Percentiles rank a stretch among this genome's conserved stretches.
phyloP scores from a whole-genome alignment of 2,329 filamentous ascomycete genomes.

The Geosmithia putterillii region DNA sequence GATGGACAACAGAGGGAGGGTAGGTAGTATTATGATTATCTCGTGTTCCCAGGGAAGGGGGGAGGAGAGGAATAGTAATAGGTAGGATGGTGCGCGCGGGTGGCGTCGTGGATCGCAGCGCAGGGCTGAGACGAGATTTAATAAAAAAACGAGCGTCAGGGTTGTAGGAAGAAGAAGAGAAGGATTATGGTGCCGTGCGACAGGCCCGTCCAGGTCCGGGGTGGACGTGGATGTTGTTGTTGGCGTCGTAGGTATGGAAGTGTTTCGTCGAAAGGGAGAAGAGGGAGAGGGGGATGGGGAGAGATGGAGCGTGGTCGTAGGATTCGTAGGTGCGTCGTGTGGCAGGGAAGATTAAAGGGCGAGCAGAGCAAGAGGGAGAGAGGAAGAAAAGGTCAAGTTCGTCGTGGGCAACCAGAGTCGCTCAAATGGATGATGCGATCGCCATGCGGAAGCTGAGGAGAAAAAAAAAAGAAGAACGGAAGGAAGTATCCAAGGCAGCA shows the following conservation, averaged over 20 bases:
- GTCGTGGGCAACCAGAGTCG: background rate
- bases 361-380: background rate
- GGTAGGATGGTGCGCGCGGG: background rate
- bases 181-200: background rate
- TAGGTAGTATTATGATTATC: background rate
- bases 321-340: background rate
- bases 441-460: background rate
- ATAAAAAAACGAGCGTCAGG: conserved; percentile 1
- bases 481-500: no score
- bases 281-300: background rate
- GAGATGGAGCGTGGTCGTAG: background rate
- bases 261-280: no score
- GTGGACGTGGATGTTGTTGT: background rate
- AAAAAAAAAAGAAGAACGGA: background rate
- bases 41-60: no score
- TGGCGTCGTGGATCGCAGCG: background rate
- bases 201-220: no score
- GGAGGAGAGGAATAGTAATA: background rate
- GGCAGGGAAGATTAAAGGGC: background rate
- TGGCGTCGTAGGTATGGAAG: background rate
- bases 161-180: background rate
- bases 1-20: background rate
- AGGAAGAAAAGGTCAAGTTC: background rate
- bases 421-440: background rate
- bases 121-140: background rate